These are phyloP conservation scores for Blyttiomyces sp. DNA, from an alignment of 371 early-diverging fungal species.

Conservation along the genomic window DNA sequence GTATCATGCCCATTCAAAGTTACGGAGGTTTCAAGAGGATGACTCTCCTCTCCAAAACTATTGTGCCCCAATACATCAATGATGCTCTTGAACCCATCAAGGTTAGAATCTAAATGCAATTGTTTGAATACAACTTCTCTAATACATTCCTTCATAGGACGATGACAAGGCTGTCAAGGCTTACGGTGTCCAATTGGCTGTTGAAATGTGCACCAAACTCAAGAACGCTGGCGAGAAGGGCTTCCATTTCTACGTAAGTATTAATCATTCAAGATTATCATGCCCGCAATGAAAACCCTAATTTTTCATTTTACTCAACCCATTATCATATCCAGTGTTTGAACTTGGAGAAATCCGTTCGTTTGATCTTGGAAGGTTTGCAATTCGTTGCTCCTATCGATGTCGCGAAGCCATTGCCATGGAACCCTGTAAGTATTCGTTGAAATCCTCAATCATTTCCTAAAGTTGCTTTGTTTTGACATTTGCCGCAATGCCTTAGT, in stretches of 20 bases:
- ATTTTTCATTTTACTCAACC: too few species aligned
- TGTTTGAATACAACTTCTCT: background rate
- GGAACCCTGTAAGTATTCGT: conserved; percentile 71
- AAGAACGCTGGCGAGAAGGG: conserved; percentile 61
- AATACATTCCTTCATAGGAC: conserved; percentile 44
- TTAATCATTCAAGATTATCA: background rate
- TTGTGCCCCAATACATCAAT: conserved; percentile 77
- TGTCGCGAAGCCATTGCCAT: conserved; percentile 84
- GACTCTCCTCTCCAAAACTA: conserved; percentile 80
- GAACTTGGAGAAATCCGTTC: conserved; percentile 84
- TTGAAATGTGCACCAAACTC: conserved; percentile 75
- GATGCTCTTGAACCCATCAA: conserved; percentile 89
- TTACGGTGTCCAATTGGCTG: conserved; percentile 82
- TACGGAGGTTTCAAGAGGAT: conserved; percentile 88
- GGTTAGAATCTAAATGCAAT: background rate
- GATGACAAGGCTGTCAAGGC: conserved; percentile 93
- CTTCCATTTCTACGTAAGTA: conserved; percentile 43
- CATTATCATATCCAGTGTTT: conserved; percentile 76
- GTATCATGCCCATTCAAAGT: conserved; percentile 93
- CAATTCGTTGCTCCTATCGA: conserved; percentile 73
- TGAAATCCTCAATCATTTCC: background rate
- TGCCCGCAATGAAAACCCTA: background rate
- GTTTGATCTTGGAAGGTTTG: conserved; percentile 77
- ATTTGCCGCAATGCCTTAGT: conserved; percentile 33
- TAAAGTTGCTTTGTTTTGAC: conserved; percentile 5